Percentiles rank a stretch among this genome's conserved stretches.
Evolutionary conservation across 495 filamentous ascomycete genomes (phyloP).

Genomic region (Platismatia glauca): DNA sequence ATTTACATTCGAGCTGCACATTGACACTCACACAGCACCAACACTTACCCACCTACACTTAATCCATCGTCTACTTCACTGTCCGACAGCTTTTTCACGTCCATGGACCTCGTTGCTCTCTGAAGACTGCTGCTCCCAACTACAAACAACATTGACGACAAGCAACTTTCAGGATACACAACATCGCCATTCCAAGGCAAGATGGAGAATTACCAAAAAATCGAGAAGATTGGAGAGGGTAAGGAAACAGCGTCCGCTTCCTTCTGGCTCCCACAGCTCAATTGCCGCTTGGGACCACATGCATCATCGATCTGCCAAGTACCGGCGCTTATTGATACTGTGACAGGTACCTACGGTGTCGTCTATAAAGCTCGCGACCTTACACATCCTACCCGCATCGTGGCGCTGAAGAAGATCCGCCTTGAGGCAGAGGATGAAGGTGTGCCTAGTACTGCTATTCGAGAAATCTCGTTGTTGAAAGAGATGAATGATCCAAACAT

Average conservation of each 20-base stretch:
- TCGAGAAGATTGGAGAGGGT: conserved; percentile 99
- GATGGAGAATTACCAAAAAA: conserved; percentile 99
- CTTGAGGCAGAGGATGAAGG: conserved; percentile 96
- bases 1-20: neutral
- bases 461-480: conserved; percentile 91
- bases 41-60: too few species aligned
- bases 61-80: conserved; percentile 17
- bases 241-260: conserved; percentile 10
- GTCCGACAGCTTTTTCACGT: conserved; percentile 14
- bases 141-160: neutral
- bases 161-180: neutral
- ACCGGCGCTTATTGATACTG: neutral
- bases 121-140: neutral
- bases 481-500: conserved; percentile 97
- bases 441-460: conserved; percentile 91
- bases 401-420: conserved; percentile 96
- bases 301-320: neutral
- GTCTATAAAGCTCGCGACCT: conserved; percentile 89
- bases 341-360: conserved; percentile 77
- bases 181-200: neutral
- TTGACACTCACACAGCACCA: conserved; percentile 4
- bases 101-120: neutral
- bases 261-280: neutral
- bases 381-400: conserved; percentile 65
- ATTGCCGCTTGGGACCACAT: neutral